Base-by-base conservation (phyloP, 2,329 filamentous ascomycete genomes). In the Beauveria bassiana region DNA sequence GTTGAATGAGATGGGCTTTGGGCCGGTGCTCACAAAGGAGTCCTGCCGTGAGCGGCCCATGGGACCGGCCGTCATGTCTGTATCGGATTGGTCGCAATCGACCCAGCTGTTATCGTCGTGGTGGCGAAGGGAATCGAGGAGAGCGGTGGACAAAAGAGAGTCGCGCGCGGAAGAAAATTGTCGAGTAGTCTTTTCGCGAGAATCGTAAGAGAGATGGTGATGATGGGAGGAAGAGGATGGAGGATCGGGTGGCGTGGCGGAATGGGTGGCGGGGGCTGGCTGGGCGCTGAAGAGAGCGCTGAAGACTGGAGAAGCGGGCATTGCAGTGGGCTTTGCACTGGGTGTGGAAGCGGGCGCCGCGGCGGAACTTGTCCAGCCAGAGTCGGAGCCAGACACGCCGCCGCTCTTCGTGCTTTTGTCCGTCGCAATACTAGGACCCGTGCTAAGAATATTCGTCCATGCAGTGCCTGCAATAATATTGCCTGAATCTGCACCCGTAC, bases 1-100 rank as follows among this genome's bases (percentile, higher is more conserved):
- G 69, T 79, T 81, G 79, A 87, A 84, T 63, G 84, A 86, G 66
- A 88, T 88, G 67, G 86, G 85, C 72, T 86, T 87, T 24, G 85
- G 82, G 54, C 84, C 83, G 62, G 83, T 81, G 75, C 82, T 85
- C 72, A 85, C 82, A 72, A 87, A 87, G 59, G 85, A 87, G 75
- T 87, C 84, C 71, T 86, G 82, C 67, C 84, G 81, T 72, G 73
- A 78, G 70, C 81, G 83, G 74, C 80, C 77, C 75, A 84, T 77
- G 71, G 73, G 72, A 67, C 82, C 82, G 67, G 83, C 82, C 66
- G 85, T 85, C 81, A 86, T 86, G 75, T 75, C 61, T 72, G 68
- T 67, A 66, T 75, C 66, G 61, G 69, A 66, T 4, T 20, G 42
- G 63, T 70, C 65, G 66, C 68, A 65, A 61, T 70, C 66, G 64